Percentiles rank a stretch among this genome's conserved stretches.
phyloP scores from a whole-genome alignment of 2,329 filamentous ascomycete genomes.

The Fonsecaea multimorphosa region DNA sequence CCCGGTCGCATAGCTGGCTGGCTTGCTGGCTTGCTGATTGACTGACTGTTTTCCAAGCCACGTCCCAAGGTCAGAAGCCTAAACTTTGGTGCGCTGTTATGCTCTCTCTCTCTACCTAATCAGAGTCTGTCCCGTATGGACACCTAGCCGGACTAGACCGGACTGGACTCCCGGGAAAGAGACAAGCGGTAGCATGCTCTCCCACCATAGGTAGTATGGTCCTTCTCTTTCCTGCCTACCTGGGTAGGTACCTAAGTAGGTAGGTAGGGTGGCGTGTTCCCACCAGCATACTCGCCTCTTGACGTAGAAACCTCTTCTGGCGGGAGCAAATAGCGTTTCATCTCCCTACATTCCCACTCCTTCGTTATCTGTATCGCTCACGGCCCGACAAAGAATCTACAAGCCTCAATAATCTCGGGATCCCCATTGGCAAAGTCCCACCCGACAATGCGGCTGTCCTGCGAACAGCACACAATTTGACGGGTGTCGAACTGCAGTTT shows the following conservation, averaged over 20 bases:
- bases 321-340: neutral
- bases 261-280: neutral
- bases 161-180: too few species aligned
- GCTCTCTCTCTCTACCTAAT: too few species aligned
- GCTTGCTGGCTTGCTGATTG: too few species aligned
- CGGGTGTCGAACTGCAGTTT: conserved; percentile 96
- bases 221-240: too few species aligned
- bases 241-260: too few species aligned
- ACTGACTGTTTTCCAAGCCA: too few species aligned
- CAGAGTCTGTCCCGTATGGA: neutral
- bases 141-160: too few species aligned
- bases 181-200: too few species aligned
- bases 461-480: conserved; percentile 91
- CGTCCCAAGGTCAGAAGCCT: too few species aligned
- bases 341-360: neutral
- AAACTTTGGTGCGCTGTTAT: too few species aligned
- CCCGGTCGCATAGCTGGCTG: too few species aligned
- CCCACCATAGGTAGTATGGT: too few species aligned
- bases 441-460: conserved; percentile 88
- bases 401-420: conserved; percentile 75
- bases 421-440: conserved; percentile 98
- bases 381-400: conserved; percentile 77
- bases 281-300: neutral
- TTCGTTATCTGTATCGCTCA: conserved; percentile 7
- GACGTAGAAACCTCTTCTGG: neutral